Evolutionary conservation across 768 basidiomycete genomes (phyloP).

Genomic region (Hygrocybe coccinea): DNA sequence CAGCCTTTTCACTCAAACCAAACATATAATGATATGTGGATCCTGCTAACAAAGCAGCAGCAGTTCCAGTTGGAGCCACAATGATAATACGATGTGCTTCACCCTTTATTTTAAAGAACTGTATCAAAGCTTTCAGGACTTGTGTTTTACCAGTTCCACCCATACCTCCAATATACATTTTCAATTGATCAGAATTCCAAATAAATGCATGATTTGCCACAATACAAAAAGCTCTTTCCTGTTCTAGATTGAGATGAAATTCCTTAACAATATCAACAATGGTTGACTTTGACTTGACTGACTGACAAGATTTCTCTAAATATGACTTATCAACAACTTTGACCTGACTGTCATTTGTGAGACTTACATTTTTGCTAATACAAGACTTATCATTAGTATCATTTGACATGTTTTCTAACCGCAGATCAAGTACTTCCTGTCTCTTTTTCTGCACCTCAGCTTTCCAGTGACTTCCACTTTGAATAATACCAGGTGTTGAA

Average conservation of each 20-base stretch:
- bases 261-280: slow-evolving; percentile 11
- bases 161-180: slow-evolving; percentile 16
- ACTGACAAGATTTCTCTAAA: no score
- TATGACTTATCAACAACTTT: no score
- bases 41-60: slow-evolving; percentile 21
- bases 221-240: slow-evolving; percentile 18
- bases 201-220: slow-evolving; percentile 17
- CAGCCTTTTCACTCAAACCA: neutral
- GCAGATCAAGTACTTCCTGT: slow-evolving; percentile 3
- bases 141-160: slow-evolving; percentile 32
- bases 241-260: slow-evolving; percentile 25
- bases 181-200: slow-evolving; percentile 10
- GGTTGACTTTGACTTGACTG: neutral
- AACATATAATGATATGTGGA: slow-evolving; percentile 24
- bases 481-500: neutral
- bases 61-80: slow-evolving; percentile 24
- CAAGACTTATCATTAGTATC: neutral
- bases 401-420: slow-evolving; percentile 1
- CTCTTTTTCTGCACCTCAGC: slow-evolving; percentile 5
- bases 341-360: no score
- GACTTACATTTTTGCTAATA: neutral
- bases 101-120: slow-evolving; percentile 21
- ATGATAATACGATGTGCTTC: slow-evolving; percentile 24
- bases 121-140: slow-evolving; percentile 24
- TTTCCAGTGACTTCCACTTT: slow-evolving; percentile 9